These are phyloP conservation scores for Hypoxylon sp. DNA, from an alignment of 2,329 filamentous ascomycete genomes.

Conservation along the genomic window DNA sequence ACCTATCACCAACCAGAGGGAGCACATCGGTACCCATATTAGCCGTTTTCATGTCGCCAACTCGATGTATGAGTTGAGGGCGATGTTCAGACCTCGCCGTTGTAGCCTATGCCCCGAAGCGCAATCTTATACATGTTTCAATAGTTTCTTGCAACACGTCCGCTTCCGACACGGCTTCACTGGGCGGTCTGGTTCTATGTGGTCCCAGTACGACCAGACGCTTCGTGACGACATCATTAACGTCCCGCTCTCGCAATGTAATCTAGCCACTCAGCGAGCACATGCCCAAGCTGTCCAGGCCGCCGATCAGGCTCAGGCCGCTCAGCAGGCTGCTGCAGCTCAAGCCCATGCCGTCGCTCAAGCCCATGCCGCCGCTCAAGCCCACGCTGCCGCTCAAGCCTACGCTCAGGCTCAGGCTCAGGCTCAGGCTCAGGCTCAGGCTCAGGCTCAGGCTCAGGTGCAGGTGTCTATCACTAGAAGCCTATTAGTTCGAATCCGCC, in stretches of 20 bases:
- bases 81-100: neutral
- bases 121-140: neutral
- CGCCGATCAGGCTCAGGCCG: too few relatives aligned
- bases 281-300: too few relatives aligned
- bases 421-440: too few relatives aligned
- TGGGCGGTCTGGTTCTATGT: neutral
- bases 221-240: neutral
- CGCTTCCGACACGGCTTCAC: neutral
- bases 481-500: too few relatives aligned
- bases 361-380: too few relatives aligned
- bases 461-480: too few relatives aligned
- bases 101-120: neutral
- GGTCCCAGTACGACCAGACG: neutral
- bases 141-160: neutral
- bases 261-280: neutral
- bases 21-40: neutral
- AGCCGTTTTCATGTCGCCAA: neutral
- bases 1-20: neutral
- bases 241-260: neutral
- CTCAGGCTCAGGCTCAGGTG: too few relatives aligned
- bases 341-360: too few relatives aligned
- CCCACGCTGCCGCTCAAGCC: too few relatives aligned
- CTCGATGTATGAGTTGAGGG: neutral
- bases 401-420: too few relatives aligned
- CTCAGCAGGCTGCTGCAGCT: too few relatives aligned